Conservation (phyloP, 2,329 filamentous ascomycete genomes). For the Drechslerella dactyloides region DNA sequence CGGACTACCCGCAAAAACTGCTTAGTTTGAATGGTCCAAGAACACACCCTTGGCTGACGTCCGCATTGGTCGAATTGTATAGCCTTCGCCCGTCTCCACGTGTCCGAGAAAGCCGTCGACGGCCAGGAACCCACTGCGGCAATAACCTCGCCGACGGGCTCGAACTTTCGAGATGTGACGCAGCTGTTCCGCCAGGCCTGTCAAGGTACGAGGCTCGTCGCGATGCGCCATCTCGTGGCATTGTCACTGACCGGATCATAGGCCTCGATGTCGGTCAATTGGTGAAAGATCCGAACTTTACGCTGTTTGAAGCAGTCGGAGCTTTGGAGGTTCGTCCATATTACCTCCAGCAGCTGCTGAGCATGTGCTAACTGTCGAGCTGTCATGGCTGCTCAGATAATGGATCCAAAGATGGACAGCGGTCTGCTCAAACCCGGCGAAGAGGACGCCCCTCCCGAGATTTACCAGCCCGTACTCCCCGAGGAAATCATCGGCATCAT, state of each 20-base stretch:
- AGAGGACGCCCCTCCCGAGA: slow-evolving; percentile 83
- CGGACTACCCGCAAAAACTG: neutral
- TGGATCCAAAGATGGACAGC: slow-evolving; percentile 99
- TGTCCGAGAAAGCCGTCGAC: slow-evolving; percentile 40
- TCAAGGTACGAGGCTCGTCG: slow-evolving; percentile 23
- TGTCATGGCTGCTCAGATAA: slow-evolving; percentile 69
- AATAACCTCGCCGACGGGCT: slow-evolving; percentile 24
- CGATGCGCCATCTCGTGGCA: neutral
- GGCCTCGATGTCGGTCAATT: slow-evolving; percentile 80
- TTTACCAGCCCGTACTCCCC: slow-evolving; percentile 70
- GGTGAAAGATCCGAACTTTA: slow-evolving; percentile 92
- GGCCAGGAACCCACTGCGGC: slow-evolving; percentile 16
- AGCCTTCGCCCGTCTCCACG: slow-evolving; percentile 48
- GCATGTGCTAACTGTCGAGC: slow-evolving; percentile 2
- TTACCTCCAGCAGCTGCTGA: slow-evolving; percentile 41
- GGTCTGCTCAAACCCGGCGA: slow-evolving; percentile 80
- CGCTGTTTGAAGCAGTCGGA: slow-evolving; percentile 90
- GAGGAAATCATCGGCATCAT: slow-evolving; percentile 90
- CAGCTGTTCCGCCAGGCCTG: slow-evolving; percentile 45
- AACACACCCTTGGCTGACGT: neutral
- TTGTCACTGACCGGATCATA: slow-evolving; percentile 57
- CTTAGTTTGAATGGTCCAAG: neutral
- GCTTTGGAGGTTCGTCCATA: slow-evolving; percentile 70
- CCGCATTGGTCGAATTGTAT: slow-evolving; percentile 9
- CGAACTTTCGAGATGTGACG: slow-evolving; percentile 46